Conservation (phyloP, 169 alveolate genomes). For the Eimeria tenella region DNA sequence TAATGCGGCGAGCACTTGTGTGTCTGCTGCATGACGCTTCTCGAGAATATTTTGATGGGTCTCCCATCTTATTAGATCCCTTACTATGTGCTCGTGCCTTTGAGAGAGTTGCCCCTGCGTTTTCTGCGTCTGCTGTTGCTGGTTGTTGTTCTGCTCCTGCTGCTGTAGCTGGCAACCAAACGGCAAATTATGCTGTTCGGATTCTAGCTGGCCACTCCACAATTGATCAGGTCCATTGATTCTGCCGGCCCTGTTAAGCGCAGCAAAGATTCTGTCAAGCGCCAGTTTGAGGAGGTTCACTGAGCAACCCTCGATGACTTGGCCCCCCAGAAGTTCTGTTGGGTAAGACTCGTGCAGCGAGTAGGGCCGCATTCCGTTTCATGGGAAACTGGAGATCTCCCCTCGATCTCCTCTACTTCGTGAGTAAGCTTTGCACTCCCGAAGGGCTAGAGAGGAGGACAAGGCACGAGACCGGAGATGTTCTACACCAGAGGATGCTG, state of each 20-base stretch:
- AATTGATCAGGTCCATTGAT: neutral
- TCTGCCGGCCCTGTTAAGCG: constrained; percentile 18
- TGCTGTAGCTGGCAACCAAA: neutral
- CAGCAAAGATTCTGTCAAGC: constrained; percentile 60
- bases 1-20: neutral
- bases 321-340: constrained; percentile 24
- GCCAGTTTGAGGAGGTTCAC: constrained; percentile 32
- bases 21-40: neutral
- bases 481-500: neutral
- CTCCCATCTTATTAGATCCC: neutral
- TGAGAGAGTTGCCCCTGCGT: constrained; percentile 20
- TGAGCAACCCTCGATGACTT: constrained; percentile 54
- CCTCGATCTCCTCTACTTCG: too few relatives aligned
- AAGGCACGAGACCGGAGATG: neutral
- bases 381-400: neutral
- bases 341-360: neutral
- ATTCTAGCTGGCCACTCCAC: neutral
- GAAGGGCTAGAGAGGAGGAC: neutral
- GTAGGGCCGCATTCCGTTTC: neutral
- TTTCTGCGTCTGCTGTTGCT: neutral
- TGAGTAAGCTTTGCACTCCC: neutral
- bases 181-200: neutral
- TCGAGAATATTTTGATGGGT: neutral
- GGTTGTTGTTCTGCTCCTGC: neutral
- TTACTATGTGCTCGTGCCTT: neutral